Evolutionary conservation across 164 flowering plant genomes (phyloP).

Genomic region (Amborella trichopoda): DNA sequence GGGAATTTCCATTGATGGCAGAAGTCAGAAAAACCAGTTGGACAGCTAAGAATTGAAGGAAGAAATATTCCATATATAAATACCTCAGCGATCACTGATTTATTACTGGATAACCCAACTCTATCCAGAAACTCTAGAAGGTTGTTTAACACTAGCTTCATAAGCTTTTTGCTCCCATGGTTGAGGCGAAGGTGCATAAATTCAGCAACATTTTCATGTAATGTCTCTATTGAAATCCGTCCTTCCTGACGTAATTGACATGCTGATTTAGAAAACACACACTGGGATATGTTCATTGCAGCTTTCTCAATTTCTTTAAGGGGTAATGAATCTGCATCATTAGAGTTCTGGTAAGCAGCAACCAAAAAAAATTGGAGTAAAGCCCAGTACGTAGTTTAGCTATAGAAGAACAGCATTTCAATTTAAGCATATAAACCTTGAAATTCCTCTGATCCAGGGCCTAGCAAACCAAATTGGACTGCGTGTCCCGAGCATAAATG

Average conservation of each 20-base stretch:
- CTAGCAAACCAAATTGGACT: conserved; percentile 1
- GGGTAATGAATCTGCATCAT: no score
- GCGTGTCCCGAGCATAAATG: conserved; percentile 8
- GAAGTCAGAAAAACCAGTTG: no score
- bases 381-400: no score
- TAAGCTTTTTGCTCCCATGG: conserved; percentile 23
- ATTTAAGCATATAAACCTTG: no score
- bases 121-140: conserved; percentile 54
- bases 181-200: conserved; percentile 55
- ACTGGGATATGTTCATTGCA: no score
- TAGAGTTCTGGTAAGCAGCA: no score
- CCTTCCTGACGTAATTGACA: conserved; percentile 23
- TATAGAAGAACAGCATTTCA: no score
- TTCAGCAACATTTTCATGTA: conserved; percentile 23
- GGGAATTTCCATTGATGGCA: no score
- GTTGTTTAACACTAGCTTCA: conserved; percentile 55
- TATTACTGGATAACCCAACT: conserved; percentile 63
- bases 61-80: neutral
- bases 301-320: no score
- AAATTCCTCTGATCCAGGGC: conserved; percentile 3
- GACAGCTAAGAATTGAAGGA: no score
- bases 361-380: no score
- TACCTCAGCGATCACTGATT: conserved; percentile 38
- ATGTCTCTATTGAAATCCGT: conserved; percentile 34
- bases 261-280: conserved; percentile 11